Evolutionary conservation across 2,329 filamentous ascomycete species (phyloP).

Genomic region (Neopestalotiopsis rosae): DNA sequence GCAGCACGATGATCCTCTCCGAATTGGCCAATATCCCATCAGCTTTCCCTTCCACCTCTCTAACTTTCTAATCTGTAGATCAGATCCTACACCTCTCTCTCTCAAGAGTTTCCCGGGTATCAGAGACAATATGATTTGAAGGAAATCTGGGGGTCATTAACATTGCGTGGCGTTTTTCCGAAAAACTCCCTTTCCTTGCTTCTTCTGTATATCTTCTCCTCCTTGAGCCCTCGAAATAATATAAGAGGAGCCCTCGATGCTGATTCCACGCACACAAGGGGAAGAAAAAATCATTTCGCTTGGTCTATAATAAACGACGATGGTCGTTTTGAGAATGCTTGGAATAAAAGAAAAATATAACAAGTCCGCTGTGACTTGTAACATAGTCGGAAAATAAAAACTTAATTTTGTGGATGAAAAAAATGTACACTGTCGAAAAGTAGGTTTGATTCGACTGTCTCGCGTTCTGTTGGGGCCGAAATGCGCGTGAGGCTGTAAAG

Average conservation of each 20-base stretch:
- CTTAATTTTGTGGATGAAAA: background rate
- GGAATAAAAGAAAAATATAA: background rate
- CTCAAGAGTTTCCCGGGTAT: background rate
- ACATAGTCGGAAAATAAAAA: background rate
- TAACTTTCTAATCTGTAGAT: background rate
- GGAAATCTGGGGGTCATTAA: background rate
- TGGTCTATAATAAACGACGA: background rate
- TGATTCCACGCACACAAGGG: background rate
- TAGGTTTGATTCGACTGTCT: background rate
- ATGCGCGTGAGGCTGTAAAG: background rate
- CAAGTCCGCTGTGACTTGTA: background rate
- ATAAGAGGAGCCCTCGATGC: background rate
- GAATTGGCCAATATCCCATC: background rate
- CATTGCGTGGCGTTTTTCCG: background rate
- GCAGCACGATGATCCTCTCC: background rate
- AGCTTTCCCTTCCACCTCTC: background rate
- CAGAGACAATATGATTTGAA: background rate
- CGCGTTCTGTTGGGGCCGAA: background rate
- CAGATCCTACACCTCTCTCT: background rate
- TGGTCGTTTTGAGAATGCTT: background rate
- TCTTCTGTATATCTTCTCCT: background rate
- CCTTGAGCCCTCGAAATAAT: background rate
- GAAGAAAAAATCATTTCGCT: background rate
- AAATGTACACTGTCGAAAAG: conserved; percentile 4
- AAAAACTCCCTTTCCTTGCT: background rate